These are phyloP conservation scores for Talaromyces sp. DNA, from an alignment of 2,329 filamentous ascomycete species.

Conservation along the genomic window DNA sequence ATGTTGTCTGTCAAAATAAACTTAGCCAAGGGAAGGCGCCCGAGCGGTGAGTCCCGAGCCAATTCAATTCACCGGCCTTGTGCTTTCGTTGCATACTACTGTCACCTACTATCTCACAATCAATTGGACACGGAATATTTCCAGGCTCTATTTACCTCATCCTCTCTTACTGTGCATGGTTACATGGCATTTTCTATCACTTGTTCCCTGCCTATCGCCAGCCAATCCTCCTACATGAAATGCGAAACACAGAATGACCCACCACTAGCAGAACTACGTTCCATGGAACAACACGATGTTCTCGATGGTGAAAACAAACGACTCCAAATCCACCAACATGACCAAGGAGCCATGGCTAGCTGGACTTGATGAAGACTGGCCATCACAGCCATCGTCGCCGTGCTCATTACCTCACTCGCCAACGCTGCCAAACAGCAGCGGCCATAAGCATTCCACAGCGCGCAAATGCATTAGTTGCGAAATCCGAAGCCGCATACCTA, in stretches of 20 bases:
- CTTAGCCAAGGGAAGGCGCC: not conserved
- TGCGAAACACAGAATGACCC: conserved; percentile 14
- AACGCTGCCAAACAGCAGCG: conserved; percentile 1
- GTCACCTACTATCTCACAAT: too few species aligned
- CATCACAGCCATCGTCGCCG: conserved; percentile 36
- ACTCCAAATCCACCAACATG: conserved; percentile 15
- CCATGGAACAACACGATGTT: conserved; percentile 14
- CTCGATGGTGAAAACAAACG: conserved; percentile 14
- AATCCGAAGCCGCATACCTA: conserved; percentile 17
- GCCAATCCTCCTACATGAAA: not conserved
- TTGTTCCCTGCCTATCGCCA: not conserved
- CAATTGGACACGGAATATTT: not conserved
- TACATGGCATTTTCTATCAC: not conserved
- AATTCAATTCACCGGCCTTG: not conserved
- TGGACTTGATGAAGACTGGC: conserved; percentile 43
- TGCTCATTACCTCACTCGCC: conserved; percentile 21
- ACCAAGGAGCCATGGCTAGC: conserved; percentile 42
- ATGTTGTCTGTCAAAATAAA: conserved; percentile 7
- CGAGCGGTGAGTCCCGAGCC: not conserved
- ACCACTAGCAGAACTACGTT: conserved; percentile 13
- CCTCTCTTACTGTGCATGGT: not conserved
- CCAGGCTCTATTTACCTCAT: not conserved
- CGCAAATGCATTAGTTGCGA: conserved; percentile 19
- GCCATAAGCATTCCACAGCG: conserved; percentile 13
- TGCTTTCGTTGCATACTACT: too few species aligned